Evolutionary conservation across 2,329 filamentous ascomycete genomes (phyloP), one percentile per base, ranked within the genome.

Genomic region (Diplodia intermedia): DNA sequence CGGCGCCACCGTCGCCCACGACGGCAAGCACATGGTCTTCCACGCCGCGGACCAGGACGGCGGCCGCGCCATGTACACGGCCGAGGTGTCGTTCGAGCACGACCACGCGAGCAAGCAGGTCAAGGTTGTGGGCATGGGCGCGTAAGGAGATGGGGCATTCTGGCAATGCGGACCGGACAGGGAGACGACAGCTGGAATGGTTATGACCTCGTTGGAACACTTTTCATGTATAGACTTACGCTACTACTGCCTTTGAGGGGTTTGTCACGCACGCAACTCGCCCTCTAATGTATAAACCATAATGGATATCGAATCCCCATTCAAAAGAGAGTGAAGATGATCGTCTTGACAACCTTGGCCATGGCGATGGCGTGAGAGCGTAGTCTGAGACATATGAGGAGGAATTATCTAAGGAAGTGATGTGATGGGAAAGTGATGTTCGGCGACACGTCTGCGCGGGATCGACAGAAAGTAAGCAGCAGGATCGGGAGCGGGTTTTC

Each of bases 1-100:
- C 5, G 70, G 70, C 49, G 70, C 70, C 6, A 47, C 54, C 29
- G 49, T 67, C 1, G 70, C 68, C 12, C 61, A 63, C 4, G 68
- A 69, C n/a, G 68, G 55, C 6, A 31, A 60, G 57, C 61, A 62
- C 63, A 49, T 69, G 20, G 61, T 67, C 29, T 69, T 66, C 43
- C 68, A 69, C 38, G 67, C 60, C 5, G n/a, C 36, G 18, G 52
- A 65, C 18, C 11, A 14, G 2, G 52, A 61, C 5, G 61, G 57
- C 9, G 49, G 60, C 15, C 26, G 67, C 1, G 26, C 60, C 8
- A 68, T 68, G 67, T 65, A 60, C 26, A 61, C 60, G 29, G 50
- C 67, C 9, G 33, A 56, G n/a, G 61, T 68, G 20, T 54, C 31
- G 43, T 54, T 67, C 12, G 47, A 52, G 11, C 8, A 53, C 8